phyloP scores from a whole-genome alignment of 352 stramenopile genomes.

The Hyaloperonospora arabidopsidis region DNA sequence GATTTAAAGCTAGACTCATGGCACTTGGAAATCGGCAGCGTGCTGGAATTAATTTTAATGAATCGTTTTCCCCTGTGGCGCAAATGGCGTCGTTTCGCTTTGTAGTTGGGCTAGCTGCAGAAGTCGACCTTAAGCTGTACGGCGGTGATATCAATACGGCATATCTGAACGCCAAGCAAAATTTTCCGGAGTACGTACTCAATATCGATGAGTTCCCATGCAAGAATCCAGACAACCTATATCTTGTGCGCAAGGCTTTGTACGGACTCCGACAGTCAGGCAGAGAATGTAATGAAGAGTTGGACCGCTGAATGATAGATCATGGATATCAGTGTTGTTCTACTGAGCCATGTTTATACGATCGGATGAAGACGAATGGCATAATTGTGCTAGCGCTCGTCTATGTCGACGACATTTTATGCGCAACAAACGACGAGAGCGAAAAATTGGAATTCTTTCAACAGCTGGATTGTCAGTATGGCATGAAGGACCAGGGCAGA shows the following conservation, averaged over 20 bases:
- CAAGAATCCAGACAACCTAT: not conserved
- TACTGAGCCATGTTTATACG: not conserved
- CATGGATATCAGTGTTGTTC: not conserved
- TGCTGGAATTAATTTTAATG: constrained; percentile 1
- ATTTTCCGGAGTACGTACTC: constrained; percentile 5
- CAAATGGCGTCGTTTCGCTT: constrained; percentile 4
- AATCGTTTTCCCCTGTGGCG: not conserved
- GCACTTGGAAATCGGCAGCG: constrained; percentile 5
- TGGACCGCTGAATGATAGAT: not conserved
- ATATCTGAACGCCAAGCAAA: constrained; percentile 2
- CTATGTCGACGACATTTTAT: not conserved
- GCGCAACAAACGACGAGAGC: not conserved
- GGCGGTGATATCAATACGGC: constrained; percentile 8
- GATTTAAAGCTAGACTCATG: constrained; percentile 1
- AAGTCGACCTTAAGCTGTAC: not conserved
- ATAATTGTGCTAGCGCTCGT: not conserved
- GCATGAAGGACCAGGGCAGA: not conserved
- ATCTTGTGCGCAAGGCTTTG: not conserved
- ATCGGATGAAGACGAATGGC: not conserved
- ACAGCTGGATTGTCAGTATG: not conserved
- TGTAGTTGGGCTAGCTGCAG: not conserved
- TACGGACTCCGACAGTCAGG: not conserved
- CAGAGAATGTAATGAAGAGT: not conserved
- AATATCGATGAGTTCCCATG: not conserved
- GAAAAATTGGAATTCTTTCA: not conserved